Percentiles rank a stretch among this genome's conserved stretches.
Conservation (phyloP, 73 alveolate genomes). For the Stentor coeruleus region DNA sequence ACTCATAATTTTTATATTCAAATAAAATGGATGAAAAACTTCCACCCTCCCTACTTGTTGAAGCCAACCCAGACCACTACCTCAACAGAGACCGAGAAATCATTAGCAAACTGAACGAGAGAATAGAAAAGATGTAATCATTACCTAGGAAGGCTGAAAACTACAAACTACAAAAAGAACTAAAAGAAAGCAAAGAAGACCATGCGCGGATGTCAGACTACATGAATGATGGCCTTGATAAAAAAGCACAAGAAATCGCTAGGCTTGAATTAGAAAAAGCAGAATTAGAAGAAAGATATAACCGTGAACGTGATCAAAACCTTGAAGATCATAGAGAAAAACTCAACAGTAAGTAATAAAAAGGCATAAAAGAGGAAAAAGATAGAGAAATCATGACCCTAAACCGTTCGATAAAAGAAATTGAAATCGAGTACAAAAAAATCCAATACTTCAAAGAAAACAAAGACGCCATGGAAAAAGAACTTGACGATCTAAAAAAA, state of each 20-base stretch:
- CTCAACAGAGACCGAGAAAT: conserved; percentile 5
- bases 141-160: conserved; percentile 6
- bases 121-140: background rate
- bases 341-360: background rate
- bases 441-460: conserved; percentile 28
- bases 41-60: conserved; percentile 1
- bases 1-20: background rate
- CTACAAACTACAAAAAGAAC: background rate
- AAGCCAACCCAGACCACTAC: conserved; percentile 21
- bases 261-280: background rate
- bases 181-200: conserved; percentile 10
- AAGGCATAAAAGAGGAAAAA: background rate
- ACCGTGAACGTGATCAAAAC: background rate
- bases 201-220: background rate
- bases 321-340: background rate
- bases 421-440: background rate
- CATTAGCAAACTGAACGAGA: conserved; percentile 14
- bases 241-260: background rate
- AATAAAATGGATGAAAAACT: conserved; percentile 12
- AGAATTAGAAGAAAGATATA: background rate
- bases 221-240: background rate
- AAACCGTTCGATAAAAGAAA: background rate
- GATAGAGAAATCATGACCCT: background rate
- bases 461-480: conserved; percentile 29
- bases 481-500: conserved; percentile 22